These are phyloP conservation scores for Chlamydomonas eustigma DNA, from an alignment of 139 green algal genomes.

Conservation along the genomic window DNA sequence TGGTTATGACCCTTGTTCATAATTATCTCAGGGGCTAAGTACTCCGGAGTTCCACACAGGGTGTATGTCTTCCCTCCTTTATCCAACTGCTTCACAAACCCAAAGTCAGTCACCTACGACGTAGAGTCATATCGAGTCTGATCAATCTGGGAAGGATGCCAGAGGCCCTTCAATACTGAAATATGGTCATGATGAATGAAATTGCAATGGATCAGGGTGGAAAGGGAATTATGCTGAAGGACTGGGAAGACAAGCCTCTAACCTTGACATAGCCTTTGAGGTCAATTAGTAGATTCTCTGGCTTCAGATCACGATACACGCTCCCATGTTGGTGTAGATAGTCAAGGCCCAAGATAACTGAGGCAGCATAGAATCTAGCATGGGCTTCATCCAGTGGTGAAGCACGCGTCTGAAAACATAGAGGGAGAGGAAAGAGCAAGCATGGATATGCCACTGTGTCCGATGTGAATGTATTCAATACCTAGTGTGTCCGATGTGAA, in stretches of 20 bases:
- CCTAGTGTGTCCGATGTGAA: too few relatives aligned
- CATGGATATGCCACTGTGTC: not conserved
- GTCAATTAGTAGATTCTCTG: slow-evolving; percentile 80
- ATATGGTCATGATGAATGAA: too few relatives aligned
- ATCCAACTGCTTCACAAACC: slow-evolving; percentile 81
- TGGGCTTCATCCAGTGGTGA: slow-evolving; percentile 63
- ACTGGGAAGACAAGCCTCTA: too few relatives aligned
- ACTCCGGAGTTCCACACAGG: slow-evolving; percentile 93
- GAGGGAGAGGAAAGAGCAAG: not conserved
- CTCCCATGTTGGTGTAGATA: slow-evolving; percentile 78
- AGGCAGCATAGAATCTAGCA: slow-evolving; percentile 83
- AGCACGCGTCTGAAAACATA: slow-evolving; percentile 41
- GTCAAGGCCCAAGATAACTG: slow-evolving; percentile 76
- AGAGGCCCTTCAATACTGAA: too few relatives aligned
- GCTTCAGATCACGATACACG: slow-evolving; percentile 69
- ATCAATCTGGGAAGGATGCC: too few relatives aligned
- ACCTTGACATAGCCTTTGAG: slow-evolving; percentile 26
- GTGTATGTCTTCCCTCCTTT: slow-evolving; percentile 79
- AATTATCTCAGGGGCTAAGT: slow-evolving; percentile 90
- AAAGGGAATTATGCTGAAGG: too few relatives aligned
- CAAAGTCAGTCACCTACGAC: slow-evolving; percentile 80
- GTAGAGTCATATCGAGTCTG: too few relatives aligned
- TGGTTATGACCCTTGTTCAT: slow-evolving; percentile 66
- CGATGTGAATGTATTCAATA: too few relatives aligned
- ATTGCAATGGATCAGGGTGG: too few relatives aligned